These are phyloP conservation scores for Fusarium siculi DNA, from an alignment of 2,329 filamentous ascomycete genomes.

Conservation along the genomic window DNA sequence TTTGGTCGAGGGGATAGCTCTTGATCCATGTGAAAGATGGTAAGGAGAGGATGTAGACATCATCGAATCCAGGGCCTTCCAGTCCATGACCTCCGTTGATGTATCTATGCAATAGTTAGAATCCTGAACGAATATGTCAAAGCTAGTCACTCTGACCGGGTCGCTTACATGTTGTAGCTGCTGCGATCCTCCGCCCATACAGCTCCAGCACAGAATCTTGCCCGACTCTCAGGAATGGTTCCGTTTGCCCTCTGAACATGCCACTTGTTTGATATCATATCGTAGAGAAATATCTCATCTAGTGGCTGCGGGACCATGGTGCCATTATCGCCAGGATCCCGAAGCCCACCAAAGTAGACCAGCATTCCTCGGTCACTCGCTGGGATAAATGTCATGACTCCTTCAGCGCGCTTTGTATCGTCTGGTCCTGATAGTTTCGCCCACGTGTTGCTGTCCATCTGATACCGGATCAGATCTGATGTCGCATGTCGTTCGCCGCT, in stretches of 20 bases:
- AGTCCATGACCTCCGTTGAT: background rate
- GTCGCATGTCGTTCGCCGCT: background rate
- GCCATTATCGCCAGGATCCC: background rate
- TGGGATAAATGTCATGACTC: background rate
- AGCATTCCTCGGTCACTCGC: background rate
- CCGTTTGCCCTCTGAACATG: background rate
- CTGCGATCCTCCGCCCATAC: background rate
- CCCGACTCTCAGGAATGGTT: background rate
- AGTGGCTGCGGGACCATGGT: background rate
- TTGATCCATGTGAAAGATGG: constrained; percentile 3
- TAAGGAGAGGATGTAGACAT: background rate
- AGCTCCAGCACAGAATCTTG: constrained; percentile 1
- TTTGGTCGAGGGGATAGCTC: constrained; percentile 2
- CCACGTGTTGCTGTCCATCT: background rate
- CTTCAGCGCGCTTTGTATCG: background rate
- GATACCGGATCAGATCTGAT: background rate
- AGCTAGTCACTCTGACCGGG: rapidly evolving
- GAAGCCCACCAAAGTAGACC: background rate
- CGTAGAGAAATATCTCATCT: background rate
- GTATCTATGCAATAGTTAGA: background rate
- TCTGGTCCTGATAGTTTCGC: background rate
- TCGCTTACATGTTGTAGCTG: background rate
- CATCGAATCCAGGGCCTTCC: background rate
- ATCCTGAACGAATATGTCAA: rapidly evolving
- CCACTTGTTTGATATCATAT: constrained; percentile 3